These are phyloP conservation scores for Amanita exitialis DNA, from an alignment of 768 basidiomycete genomes.

Conservation along the genomic window DNA sequence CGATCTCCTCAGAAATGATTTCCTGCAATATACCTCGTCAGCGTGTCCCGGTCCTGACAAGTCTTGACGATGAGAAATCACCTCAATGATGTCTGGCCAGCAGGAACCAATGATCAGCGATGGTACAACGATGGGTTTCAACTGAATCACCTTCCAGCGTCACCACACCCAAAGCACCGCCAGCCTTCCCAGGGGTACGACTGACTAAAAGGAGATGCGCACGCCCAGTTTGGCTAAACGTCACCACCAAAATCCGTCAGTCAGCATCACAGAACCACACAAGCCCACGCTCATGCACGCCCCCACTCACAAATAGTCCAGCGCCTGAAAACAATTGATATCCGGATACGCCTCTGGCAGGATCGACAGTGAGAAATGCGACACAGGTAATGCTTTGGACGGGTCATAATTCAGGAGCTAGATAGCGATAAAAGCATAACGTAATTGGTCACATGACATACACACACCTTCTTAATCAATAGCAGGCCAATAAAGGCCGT, in stretches of 20 bases:
- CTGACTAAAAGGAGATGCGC: constrained; percentile 87
- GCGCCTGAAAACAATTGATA: constrained; percentile 90
- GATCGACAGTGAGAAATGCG: constrained; percentile 67
- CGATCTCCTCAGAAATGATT: constrained; percentile 93
- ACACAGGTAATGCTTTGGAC: constrained; percentile 62
- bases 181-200: constrained; percentile 68
- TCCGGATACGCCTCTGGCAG: constrained; percentile 82
- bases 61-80: constrained; percentile 13
- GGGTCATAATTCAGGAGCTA: constrained; percentile 89
- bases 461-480: constrained; percentile 65
- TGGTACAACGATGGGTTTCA: neutral
- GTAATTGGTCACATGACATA: neutral
- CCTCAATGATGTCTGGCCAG: constrained; percentile 65
- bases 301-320: constrained; percentile 74
- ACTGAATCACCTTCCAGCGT: constrained; percentile 62
- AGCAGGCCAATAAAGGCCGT: constrained; percentile 73
- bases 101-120: neutral
- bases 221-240: constrained; percentile 77
- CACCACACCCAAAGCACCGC: constrained; percentile 86
- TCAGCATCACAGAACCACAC: neutral
- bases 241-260: neutral
- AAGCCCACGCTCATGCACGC: no score
- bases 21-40: constrained; percentile 34
- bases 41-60: neutral
- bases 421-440: neutral